A percentile compares a stretch with the other conserved stretches of the same genome.
Conservation (phyloP, 2,329 filamentous ascomycete species). For the Pseudopithomyces maydicus region DNA sequence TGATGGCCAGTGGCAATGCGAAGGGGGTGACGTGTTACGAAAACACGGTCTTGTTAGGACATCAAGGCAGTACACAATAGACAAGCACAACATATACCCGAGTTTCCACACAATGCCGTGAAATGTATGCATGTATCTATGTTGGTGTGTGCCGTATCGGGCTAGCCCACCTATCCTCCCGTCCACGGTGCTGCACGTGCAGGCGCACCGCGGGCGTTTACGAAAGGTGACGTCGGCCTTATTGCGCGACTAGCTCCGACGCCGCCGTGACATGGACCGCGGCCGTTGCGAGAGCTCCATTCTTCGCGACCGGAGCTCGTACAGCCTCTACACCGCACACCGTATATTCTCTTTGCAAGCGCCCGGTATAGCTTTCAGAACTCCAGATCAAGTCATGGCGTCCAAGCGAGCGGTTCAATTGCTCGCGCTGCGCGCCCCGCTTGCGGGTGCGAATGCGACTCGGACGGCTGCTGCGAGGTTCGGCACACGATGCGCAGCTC, state of each 20-base stretch:
- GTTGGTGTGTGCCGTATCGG: not conserved
- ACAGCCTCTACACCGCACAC: not conserved
- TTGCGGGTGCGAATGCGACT: slow-evolving; percentile 7
- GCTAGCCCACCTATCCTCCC: not conserved
- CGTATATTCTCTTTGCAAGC: not conserved
- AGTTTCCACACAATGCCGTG: not conserved
- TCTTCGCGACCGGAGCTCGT: not conserved
- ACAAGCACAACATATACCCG: slow-evolving; percentile 11
- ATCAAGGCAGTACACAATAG: slow-evolving; percentile 16
- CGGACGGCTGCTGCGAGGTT: slow-evolving; percentile 14
- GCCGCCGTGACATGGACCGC: not conserved
- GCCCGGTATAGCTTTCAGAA: not conserved
- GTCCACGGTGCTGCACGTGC: not conserved
- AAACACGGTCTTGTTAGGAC: slow-evolving; percentile 7
- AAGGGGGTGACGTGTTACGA: not conserved
- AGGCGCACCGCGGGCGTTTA: slow-evolving; percentile 7
- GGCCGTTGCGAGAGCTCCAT: not conserved
- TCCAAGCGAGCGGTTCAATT: slow-evolving; percentile 22
- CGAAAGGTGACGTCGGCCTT: slow-evolving; percentile 16
- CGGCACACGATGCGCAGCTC: slow-evolving; percentile 5
- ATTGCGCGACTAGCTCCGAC: not conserved
- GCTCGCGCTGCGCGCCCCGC: slow-evolving; percentile 14
- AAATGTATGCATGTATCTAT: not conserved
- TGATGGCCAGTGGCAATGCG: not conserved
- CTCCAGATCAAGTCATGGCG: slow-evolving; percentile 18